Percentiles rank a stretch among this genome's conserved stretches.
Evolutionary conservation across 176 grass and related monocot species (phyloP).

Genomic region (Hordeum marinum): DNA sequence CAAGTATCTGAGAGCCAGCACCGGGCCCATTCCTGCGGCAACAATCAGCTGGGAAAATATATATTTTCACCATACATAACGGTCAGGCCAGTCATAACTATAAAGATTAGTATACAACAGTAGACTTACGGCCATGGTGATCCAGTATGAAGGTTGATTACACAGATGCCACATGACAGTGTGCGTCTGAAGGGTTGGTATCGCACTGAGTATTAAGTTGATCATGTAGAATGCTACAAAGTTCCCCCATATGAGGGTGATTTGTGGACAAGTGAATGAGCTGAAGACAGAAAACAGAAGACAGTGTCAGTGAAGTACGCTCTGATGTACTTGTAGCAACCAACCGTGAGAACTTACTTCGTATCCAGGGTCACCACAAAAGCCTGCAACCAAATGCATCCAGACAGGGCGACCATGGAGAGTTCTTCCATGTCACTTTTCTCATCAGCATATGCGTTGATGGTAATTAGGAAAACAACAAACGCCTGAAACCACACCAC

Average conservation of each 20-base stretch:
- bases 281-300: conserved; percentile 47
- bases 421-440: conserved; percentile 87
- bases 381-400: conserved; percentile 93
- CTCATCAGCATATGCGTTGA: conserved; percentile 61
- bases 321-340: neutral
- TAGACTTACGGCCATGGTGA: conserved; percentile 75
- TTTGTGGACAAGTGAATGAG: conserved; percentile 66
- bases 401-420: conserved; percentile 84
- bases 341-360: conserved; percentile 43
- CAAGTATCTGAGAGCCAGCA: conserved; percentile 64
- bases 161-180: conserved; percentile 79
- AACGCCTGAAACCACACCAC: conserved; percentile 65
- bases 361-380: conserved; percentile 84
- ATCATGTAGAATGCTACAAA: conserved; percentile 77
- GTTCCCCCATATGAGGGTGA: conserved; percentile 84
- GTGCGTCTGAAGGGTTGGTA: conserved; percentile 62
- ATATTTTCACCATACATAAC: neutral
- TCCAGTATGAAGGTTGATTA: conserved; percentile 74
- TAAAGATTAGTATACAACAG: neutral
- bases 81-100: conserved; percentile 5
- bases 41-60: conserved; percentile 59
- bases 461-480: conserved; percentile 60
- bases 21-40: conserved; percentile 49
- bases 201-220: conserved; percentile 58
- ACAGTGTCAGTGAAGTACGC: neutral